phyloP scores from a whole-genome alignment of 495 filamentous ascomycete species.

The Penicillium lividum region DNA sequence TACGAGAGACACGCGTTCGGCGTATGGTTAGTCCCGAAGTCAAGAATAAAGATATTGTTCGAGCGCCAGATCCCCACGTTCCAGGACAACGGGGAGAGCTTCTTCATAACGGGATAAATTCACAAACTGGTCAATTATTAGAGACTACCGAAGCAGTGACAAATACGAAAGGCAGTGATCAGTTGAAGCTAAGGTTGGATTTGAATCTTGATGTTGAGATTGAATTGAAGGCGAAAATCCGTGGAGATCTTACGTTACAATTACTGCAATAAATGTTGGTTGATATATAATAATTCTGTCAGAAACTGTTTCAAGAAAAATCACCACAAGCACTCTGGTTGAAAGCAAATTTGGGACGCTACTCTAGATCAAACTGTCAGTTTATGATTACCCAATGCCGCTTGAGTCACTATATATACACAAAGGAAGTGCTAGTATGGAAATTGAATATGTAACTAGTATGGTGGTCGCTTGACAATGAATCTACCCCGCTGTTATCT shows the following conservation, averaged over 20 bases:
- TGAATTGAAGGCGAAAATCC: conserved; percentile 77
- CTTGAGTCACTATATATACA: too few relatives aligned
- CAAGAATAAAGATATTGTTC: neutral
- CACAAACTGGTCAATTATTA: neutral
- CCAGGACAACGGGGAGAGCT: neutral
- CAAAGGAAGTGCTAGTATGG: too few relatives aligned
- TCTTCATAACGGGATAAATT: neutral
- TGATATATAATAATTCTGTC: too few relatives aligned
- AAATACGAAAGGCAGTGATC: neutral
- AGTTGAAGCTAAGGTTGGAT: conserved; percentile 65
- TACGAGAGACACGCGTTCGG: neutral
- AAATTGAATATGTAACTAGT: too few relatives aligned
- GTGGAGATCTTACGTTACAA: conserved; percentile 66
- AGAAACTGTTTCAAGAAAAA: too few relatives aligned
- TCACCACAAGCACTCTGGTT: neutral
- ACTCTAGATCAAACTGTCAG: too few relatives aligned
- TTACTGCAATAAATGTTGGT: neutral
- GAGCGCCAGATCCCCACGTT: neutral
- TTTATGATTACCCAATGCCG: too few relatives aligned
- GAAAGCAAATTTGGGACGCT: too few relatives aligned
- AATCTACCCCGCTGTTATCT: too few relatives aligned
- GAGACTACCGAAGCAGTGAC: neutral
- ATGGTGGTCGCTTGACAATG: too few relatives aligned
- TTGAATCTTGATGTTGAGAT: conserved; percentile 80
- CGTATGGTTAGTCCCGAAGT: neutral